phyloP scores from a whole-genome alignment of 148 eudicot genomes.

The Rhododendron henanense region DNA sequence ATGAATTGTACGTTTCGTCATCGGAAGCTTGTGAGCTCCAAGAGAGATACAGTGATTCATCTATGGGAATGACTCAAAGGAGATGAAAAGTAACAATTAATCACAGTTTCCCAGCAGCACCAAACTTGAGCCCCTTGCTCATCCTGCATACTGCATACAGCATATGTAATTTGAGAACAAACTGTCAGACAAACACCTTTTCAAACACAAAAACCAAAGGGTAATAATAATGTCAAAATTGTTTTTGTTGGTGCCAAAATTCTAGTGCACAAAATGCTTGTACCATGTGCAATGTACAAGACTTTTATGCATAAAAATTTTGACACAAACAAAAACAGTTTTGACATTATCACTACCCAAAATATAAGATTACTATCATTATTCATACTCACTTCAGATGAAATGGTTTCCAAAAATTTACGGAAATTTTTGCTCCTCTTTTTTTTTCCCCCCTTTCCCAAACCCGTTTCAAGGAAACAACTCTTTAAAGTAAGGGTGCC shows the following conservation, averaged over 20 bases:
- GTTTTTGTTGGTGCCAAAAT: too few relatives aligned
- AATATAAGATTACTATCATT: not conserved
- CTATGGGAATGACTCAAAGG: not conserved
- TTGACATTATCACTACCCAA: too few relatives aligned
- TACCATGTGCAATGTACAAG: too few relatives aligned
- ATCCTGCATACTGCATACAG: not conserved
- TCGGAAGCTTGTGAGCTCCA: not conserved
- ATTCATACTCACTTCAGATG: not conserved
- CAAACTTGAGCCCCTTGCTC: not conserved
- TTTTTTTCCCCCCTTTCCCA: not conserved
- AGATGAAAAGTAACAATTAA: not conserved
- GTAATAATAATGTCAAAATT: too few relatives aligned
- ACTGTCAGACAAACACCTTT: not conserved
- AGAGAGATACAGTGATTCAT: not conserved
- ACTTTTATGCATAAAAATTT: too few relatives aligned
- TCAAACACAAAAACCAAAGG: not conserved
- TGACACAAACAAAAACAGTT: too few relatives aligned
- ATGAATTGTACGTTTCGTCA: not conserved
- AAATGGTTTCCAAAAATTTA: not conserved
- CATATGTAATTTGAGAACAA: not conserved
- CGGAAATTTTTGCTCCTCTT: not conserved
- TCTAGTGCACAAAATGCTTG: too few relatives aligned
- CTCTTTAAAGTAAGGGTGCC: not conserved
- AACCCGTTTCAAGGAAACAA: not conserved
- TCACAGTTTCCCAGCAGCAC: not conserved